Evolutionary conservation across 148 eudicot species (phyloP), one percentile per base, ranked within the genome.

Genomic region (Rhododendron simsii): DNA sequence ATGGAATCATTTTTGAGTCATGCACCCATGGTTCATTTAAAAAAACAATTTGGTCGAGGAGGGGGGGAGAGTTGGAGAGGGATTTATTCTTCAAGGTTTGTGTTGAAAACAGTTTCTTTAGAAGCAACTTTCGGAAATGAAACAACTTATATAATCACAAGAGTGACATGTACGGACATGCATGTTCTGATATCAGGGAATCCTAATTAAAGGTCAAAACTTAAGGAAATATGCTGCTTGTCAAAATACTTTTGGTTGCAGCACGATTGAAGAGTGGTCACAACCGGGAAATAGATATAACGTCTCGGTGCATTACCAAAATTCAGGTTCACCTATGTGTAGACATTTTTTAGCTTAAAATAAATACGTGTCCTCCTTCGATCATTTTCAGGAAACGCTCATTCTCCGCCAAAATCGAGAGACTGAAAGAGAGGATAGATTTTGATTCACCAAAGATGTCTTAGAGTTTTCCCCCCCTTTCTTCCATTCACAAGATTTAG

Each of bases 91-190:
- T 81, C 79, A 6, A 26, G n/a, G 23, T 13, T 28, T 15, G 15
- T 33, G 20, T 67, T 44, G 20, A 37, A 67, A 61, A n/a, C 4
- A 81, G 48, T 78, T 78, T 50, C 53, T 87, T 63, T 10, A 48
- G 51, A 63, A 71, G 83, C 83, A 61, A 69, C 84, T 87, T 78
- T 87, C 57, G 57, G 86, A 84, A 80, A 78, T 35, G 23, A 57
- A 78, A 39, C 2, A 13, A 86, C 16, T 78, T 14, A 45, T 53
- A 55, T 67, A 30, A 77, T 81, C 16, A 75, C 69, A 21, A n/a
- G 80, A 59, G 23, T 86, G 53, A n/a, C 71, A 2, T 75, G 78
- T 37, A 67, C 4, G 41, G 10, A 37, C 50, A 37, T 57, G 23
- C 63, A 21, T 23, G 8, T 78, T 41, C 21, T 80, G 61, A 21